Evolutionary conservation across 2,329 filamentous ascomycete genomes (phyloP).

Genomic region (Hymenoscyphus fraxineus): DNA sequence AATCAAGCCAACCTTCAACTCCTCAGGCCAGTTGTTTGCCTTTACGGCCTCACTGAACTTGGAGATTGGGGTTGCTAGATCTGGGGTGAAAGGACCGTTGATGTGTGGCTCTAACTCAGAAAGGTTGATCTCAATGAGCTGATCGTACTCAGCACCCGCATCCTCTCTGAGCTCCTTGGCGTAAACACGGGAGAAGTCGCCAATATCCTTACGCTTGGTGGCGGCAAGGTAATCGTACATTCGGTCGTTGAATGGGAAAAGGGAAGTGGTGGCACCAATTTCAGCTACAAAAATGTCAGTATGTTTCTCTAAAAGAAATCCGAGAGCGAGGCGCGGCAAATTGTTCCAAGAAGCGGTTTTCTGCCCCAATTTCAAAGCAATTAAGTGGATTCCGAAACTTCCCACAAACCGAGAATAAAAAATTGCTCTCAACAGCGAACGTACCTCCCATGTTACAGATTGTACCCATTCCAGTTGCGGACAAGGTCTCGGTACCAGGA

Average conservation of each 20-base stretch:
- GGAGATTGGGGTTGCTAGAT: conserved; percentile 95
- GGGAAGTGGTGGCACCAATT: conserved; percentile 81
- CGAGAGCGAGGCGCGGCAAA: neutral
- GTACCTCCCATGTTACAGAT: conserved; percentile 60
- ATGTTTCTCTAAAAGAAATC: neutral
- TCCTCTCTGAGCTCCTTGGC: conserved; percentile 83
- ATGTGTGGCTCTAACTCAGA: conserved; percentile 94
- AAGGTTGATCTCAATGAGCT: conserved; percentile 94
- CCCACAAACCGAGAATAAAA: neutral
- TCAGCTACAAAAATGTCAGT: conserved; percentile 45
- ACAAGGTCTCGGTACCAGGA: conserved; percentile 70
- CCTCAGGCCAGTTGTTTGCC: conserved; percentile 92
- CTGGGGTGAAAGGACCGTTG: conserved; percentile 98
- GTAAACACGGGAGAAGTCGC: conserved; percentile 82
- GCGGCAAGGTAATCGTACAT: conserved; percentile 95
- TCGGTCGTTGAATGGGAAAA: conserved; percentile 97
- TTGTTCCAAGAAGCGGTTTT: neutral
- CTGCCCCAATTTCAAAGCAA: neutral
- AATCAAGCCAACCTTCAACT: conserved; percentile 94
- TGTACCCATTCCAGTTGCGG: conserved; percentile 83
- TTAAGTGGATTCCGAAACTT: neutral
- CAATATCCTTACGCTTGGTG: conserved; percentile 87
- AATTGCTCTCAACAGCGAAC: neutral
- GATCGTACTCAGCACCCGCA: conserved; percentile 88
- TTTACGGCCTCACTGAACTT: conserved; percentile 95